A percentile compares a stretch with the other conserved stretches of the same genome.
These are phyloP conservation scores for Cutaneotrichosporon mucoides DNA, from an alignment of 1,284 basidiomycete species.

Conservation along the genomic window DNA sequence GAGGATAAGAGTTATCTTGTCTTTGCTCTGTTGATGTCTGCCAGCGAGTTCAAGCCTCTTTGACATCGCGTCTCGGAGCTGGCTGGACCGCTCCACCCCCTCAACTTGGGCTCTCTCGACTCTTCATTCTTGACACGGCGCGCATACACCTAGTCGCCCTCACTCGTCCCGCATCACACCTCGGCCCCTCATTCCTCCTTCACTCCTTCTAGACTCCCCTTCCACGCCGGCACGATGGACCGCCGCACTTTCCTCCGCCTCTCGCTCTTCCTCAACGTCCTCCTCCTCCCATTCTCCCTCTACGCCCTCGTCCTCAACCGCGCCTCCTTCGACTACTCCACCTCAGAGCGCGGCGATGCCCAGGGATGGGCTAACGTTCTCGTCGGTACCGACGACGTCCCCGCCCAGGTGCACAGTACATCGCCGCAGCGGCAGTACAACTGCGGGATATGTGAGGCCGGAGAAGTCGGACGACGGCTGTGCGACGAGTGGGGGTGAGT, in stretches of 20 bases:
- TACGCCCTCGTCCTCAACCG: not conserved
- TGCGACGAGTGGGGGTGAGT: slow-evolving; percentile 10
- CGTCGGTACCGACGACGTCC: not conserved
- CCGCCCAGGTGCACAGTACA: not conserved
- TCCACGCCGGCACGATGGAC: slow-evolving; percentile 3
- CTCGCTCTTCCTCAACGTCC: slow-evolving; percentile 10
- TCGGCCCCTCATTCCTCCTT: not conserved
- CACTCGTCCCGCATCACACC: too few relatives aligned
- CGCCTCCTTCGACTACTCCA: not conserved
- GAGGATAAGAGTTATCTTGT: too few relatives aligned
- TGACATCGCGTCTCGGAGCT: too few relatives aligned
- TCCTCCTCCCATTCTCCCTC: slow-evolving; percentile 5
- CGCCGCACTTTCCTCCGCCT: slow-evolving; percentile 7
- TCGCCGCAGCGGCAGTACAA: not conserved
- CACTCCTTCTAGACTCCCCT: not conserved
- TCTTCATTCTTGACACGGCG: too few relatives aligned
- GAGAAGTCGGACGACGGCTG: not conserved
- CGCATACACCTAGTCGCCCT: too few relatives aligned
- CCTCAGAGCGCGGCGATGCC: too few relatives aligned
- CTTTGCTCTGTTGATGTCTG: too few relatives aligned
- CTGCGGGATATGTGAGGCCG: slow-evolving; percentile 10
- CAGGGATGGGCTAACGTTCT: not conserved
- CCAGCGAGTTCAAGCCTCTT: too few relatives aligned
- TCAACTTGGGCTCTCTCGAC: too few relatives aligned
- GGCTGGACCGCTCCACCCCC: too few relatives aligned